A percentile compares a stretch with the other conserved stretches of the same genome.
Conservation (phyloP, 2,329 filamentous ascomycete genomes). For the Ophiostoma perfectum region DNA sequence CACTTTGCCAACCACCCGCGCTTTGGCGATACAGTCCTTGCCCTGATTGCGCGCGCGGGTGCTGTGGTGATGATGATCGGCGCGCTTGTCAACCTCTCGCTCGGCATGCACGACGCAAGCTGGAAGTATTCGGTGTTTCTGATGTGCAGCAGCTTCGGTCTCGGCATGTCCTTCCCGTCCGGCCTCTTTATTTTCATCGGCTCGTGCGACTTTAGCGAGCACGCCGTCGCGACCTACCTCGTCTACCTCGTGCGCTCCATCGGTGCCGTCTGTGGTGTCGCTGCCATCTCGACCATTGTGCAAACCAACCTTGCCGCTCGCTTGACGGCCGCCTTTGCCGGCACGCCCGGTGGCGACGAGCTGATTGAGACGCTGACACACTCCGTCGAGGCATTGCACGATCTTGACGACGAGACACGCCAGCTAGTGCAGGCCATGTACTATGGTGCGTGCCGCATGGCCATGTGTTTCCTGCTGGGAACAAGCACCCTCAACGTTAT, state of each 20-base stretch:
- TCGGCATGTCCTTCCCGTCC: slow-evolving; percentile 24
- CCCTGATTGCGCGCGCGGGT: slow-evolving; percentile 48
- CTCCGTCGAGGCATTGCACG: slow-evolving; percentile 20
- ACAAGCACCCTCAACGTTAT: slow-evolving; percentile 9
- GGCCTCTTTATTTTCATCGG: not conserved
- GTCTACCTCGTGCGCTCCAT: slow-evolving; percentile 22
- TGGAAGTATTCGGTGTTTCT: slow-evolving; percentile 44
- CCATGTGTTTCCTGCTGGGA: slow-evolving; percentile 21
- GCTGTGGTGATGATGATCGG: slow-evolving; percentile 49
- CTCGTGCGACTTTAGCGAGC: slow-evolving; percentile 14
- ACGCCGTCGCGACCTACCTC: slow-evolving; percentile 22
- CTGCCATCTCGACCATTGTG: slow-evolving; percentile 21
- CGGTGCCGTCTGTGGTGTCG: slow-evolving; percentile 23
- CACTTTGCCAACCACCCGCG: slow-evolving; percentile 28
- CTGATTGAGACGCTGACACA: slow-evolving; percentile 21
- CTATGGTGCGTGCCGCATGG: slow-evolving; percentile 22
- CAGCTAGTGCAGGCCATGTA: slow-evolving; percentile 20
- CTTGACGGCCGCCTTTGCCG: slow-evolving; percentile 16
- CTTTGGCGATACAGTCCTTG: slow-evolving; percentile 42
- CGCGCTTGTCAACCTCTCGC: slow-evolving; percentile 39
- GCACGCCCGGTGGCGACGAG: slow-evolving; percentile 12
- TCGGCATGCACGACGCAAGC: slow-evolving; percentile 42
- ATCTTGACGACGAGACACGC: slow-evolving; percentile 16
- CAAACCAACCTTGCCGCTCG: slow-evolving; percentile 11
- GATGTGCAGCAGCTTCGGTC: slow-evolving; percentile 23